Evolutionary conservation across 352 stramenopile species (phyloP).

Genomic region (Globisporangium uncinulatum): DNA sequence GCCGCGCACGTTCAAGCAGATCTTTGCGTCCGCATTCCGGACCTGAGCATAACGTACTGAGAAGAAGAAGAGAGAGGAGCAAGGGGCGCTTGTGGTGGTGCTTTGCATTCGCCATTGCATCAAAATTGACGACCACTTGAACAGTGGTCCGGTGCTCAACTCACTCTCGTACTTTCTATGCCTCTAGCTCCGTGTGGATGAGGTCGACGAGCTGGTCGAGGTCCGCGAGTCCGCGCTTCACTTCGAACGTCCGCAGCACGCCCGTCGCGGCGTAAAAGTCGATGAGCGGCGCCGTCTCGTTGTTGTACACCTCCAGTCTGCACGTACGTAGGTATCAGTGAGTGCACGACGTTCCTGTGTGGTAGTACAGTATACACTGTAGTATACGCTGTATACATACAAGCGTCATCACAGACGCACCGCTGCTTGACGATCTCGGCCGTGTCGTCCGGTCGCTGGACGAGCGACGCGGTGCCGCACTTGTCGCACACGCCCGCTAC

Average conservation of each 20-base stretch:
- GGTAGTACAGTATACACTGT: too few relatives aligned
- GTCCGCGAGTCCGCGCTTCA: conserved; percentile 82
- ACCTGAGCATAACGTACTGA: conserved; percentile 7
- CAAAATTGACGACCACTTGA: background rate
- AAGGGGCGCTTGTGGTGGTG: background rate
- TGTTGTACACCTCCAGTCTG: conserved; percentile 85
- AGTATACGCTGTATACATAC: background rate
- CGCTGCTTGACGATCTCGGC: conserved; percentile 76
- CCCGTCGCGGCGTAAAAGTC: conserved; percentile 83
- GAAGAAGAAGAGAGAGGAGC: background rate
- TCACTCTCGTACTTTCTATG: background rate
- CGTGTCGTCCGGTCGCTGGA: conserved; percentile 79
- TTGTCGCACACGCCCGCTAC: conserved; percentile 73
- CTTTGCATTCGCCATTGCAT: too few relatives aligned
- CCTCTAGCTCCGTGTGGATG: conserved; percentile 51
- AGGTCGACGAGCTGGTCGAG: conserved; percentile 69
- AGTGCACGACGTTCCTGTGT: background rate
- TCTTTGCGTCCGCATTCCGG: conserved; percentile 64
- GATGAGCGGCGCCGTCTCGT: conserved; percentile 82
- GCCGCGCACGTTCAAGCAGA: conserved; percentile 80
- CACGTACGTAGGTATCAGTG: background rate
- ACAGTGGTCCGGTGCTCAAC: background rate
- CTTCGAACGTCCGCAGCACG: conserved; percentile 75
- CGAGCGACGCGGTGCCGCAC: conserved; percentile 65
- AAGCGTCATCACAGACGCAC: conserved; percentile 11